Base-by-base conservation (phyloP, 257 asterid species). In the Solanum pinnatisectum region DNA sequence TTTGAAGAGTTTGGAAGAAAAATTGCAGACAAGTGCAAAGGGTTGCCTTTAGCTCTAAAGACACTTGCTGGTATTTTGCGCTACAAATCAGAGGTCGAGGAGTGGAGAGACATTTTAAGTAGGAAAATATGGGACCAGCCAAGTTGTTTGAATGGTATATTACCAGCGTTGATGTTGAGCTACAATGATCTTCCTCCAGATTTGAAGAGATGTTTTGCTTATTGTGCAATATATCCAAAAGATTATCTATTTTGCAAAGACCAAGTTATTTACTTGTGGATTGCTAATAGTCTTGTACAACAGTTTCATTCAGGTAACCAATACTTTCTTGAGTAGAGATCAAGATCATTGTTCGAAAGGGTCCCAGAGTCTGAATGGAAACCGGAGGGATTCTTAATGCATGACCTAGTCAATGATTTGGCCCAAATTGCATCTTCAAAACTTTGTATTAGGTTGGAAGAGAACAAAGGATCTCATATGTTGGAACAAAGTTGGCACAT, bases 381-480 rank as follows among this genome's bases (percentile, higher is more conserved):
- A 63, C 7, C 6, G 1, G 39, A 52, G 36, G 15, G 10, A 8
- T 87, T 87, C 65, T 37, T 39, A 40, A 87, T 87, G 88, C 88
- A 77, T 60, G 86, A 87, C n/a, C 88, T 87, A 4, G 74, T 87
- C 16, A 87, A 87, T 78, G 89, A 87, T 87, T 56, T 87, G 60
- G 52, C 89, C 23, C 52, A 5, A 10, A 37, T 71, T 78, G 67
- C 72, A 49, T 87, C 65, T 36, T 71, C 86, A 63, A 63, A 78
- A 1, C 56, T 56, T 77, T 87, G 79, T 25, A 6, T 78, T 1
- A 87, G 37, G 35, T 56, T 87, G 39, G 89, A 78, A 27, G 49
- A 87, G n/a, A 23, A 30, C 73, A 11, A n/a, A 40, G 35, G 14
- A 42, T 56, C 14, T 3, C 25, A n/a, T 18, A 60, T 63, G 3